A percentile compares a stretch with the other conserved stretches of the same genome.
Evolutionary conservation across 139 green algal genomes (phyloP).

Genomic region (Tetradesmus lagerheimii): DNA sequence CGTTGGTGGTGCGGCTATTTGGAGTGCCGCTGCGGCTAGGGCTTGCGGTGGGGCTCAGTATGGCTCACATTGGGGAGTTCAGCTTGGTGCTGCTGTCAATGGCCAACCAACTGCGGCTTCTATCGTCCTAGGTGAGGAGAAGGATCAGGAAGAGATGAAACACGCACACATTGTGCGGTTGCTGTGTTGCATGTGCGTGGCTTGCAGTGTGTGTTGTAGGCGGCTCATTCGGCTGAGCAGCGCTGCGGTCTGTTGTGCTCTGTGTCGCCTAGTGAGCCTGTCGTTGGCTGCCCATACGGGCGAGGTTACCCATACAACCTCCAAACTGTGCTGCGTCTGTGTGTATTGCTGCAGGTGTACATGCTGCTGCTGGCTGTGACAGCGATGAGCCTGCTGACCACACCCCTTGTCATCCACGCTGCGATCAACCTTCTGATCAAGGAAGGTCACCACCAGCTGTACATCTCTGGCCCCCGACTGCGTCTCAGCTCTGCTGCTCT

Average conservation of each 20-base stretch:
- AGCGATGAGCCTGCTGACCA: constrained; percentile 92
- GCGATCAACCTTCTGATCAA: constrained; percentile 3
- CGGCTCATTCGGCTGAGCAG: too few relatives aligned
- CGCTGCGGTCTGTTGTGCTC: too few relatives aligned
- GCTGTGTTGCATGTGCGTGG: too few relatives aligned
- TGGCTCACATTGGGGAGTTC: constrained; percentile 97
- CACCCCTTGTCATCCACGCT: constrained; percentile 84
- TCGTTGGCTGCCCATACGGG: too few relatives aligned
- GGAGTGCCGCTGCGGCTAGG: constrained; percentile 54
- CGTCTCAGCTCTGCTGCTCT: background rate
- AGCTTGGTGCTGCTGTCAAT: constrained; percentile 95
- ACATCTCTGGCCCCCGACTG: constrained; percentile 19
- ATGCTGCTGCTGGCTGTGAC: constrained; percentile 95
- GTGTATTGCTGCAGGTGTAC: constrained; percentile 69
- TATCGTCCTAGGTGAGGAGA: constrained; percentile 57
- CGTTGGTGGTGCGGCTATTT: constrained; percentile 79
- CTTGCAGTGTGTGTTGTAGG: too few relatives aligned
- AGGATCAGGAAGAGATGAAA: too few relatives aligned
- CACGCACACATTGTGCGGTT: too few relatives aligned
- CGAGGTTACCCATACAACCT: too few relatives aligned
- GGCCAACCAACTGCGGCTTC: constrained; percentile 80
- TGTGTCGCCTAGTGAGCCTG: too few relatives aligned
- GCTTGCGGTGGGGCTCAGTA: constrained; percentile 85
- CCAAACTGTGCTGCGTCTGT: background rate
- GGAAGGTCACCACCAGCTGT: constrained; percentile 35